These are phyloP conservation scores for Ceratobasidium sp. DNA, from an alignment of 1,284 basidiomycete genomes.

Conservation along the genomic window DNA sequence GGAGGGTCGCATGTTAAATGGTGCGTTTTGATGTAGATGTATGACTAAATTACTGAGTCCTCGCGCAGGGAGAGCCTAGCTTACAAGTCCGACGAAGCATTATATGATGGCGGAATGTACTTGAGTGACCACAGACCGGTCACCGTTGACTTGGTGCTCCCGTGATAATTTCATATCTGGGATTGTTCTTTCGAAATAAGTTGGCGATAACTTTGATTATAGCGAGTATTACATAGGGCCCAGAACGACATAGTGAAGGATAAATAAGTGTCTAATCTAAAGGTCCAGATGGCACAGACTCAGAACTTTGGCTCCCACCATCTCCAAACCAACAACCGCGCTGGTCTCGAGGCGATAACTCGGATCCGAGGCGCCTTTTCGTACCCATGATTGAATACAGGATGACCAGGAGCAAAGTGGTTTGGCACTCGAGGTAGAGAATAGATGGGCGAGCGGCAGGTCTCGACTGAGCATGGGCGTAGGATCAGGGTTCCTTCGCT, in stretches of 20 bases:
- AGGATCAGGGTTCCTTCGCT: background rate
- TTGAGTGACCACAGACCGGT: conserved; percentile 65
- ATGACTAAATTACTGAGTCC: background rate
- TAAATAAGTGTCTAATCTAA: too few species aligned
- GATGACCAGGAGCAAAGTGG: conserved; percentile 12
- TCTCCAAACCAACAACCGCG: conserved; percentile 7
- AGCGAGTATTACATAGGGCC: too few species aligned
- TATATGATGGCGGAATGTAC: conserved; percentile 62
- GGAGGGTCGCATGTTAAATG: conserved; percentile 58
- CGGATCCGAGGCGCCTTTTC: background rate
- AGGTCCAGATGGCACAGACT: background rate
- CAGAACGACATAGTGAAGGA: too few species aligned
- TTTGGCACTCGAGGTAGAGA: background rate
- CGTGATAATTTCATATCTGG: background rate
- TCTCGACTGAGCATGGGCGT: background rate
- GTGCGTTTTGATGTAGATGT: conserved; percentile 48
- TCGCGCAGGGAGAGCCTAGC: conserved; percentile 49
- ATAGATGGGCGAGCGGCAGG: background rate
- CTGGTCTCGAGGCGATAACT: background rate
- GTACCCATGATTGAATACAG: background rate
- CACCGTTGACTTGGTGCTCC: conserved; percentile 51
- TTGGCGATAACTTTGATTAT: too few species aligned
- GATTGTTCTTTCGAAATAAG: background rate
- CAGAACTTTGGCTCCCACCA: conserved; percentile 29
- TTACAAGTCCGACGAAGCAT: conserved; percentile 55